Base-by-base conservation (phyloP, 352 stramenopile genomes). In the Phytophthora sojae region DNA sequence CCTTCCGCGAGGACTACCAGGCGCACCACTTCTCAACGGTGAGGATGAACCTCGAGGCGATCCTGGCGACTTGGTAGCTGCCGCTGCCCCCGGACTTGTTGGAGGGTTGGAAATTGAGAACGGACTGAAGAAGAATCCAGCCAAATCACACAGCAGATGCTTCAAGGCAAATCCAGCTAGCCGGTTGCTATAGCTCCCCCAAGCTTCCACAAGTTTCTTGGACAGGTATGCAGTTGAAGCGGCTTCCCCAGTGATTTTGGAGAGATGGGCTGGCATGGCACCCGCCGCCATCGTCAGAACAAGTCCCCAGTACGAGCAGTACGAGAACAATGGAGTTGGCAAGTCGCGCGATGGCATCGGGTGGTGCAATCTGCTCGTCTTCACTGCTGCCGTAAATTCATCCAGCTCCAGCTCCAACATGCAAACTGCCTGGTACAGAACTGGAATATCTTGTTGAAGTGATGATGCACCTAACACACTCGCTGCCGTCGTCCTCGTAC, bases 271-370 rank as follows among this genome's bases (percentile, higher is more conserved):
- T 17, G 84, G 78, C 86, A 95, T 93, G 23, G 57, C 70, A 25
- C 68, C 81, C 3, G 73, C 67, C 14, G 63, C 72, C 64, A 91
- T 79, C 52, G 82, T 81, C 29, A 93, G 26, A 39, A 92, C 67
- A 47, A 95, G 66, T 9, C 75, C 83, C 84, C 88, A 93, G 56
- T 94, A 93, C 45, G 88, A 85, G 60, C 88, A 95, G 56, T 89
- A 91, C 2, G 78, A 84, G 50, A 90, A 94, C 15, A 70, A 35
- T 5, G 76, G 64, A 12, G 70, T 71, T 15, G 68, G 45, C 7
- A 73, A 58, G 29, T 72, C 56, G 39, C 59, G 23, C 17, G 72
- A 71, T 32, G 74, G 69, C 53, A 67, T 79, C 3, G 71, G 57
- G 30, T 86, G 73, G 55, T 89, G 80, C n/a, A 93, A 49, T 3